Percentiles rank a stretch among this genome's conserved stretches.
These are phyloP conservation scores for Linnemannia schmuckeri DNA, from an alignment of 192 early-diverging fungal genomes.

Conservation along the genomic window DNA sequence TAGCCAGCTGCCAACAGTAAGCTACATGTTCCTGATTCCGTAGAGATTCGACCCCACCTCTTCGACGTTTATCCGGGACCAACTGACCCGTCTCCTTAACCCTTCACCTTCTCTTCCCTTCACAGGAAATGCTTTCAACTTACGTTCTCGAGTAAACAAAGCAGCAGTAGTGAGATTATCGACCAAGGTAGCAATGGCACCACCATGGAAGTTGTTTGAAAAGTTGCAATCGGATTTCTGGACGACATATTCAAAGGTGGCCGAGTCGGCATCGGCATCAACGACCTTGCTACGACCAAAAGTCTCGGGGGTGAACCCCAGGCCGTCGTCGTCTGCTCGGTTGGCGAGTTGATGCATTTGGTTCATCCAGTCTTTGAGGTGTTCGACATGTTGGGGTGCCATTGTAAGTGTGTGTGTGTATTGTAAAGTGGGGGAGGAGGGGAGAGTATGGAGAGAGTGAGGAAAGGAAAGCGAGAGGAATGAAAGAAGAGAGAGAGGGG, in stretches of 20 bases:
- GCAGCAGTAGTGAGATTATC: constrained; percentile 54
- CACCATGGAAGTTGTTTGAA: constrained; percentile 57
- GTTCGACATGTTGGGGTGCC: constrained; percentile 47
- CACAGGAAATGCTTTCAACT: not conserved
- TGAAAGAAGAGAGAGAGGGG: not conserved
- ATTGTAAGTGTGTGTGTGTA: constrained; percentile 1
- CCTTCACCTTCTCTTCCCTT: not conserved
- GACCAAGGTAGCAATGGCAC: constrained; percentile 56
- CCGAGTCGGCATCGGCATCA: constrained; percentile 42
- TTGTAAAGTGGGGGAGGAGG: not conserved
- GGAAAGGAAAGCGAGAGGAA: not conserved
- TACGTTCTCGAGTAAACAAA: constrained; percentile 46
- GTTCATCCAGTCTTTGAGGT: constrained; percentile 33
- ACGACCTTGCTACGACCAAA: constrained; percentile 36
- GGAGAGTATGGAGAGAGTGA: not conserved
- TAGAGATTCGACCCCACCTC: no score
- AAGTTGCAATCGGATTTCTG: constrained; percentile 55
- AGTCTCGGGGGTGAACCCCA: constrained; percentile 18
- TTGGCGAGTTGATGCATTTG: constrained; percentile 22
- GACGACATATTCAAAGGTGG: constrained; percentile 45
- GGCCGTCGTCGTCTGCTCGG: constrained; percentile 18
- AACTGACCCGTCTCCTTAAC: not conserved
- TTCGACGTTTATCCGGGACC: no score
- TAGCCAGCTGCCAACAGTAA: not conserved
- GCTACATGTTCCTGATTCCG: no score